Evolutionary conservation across 1,284 basidiomycete species (phyloP).

Genomic region (Cryptococcus depauperatus): DNA sequence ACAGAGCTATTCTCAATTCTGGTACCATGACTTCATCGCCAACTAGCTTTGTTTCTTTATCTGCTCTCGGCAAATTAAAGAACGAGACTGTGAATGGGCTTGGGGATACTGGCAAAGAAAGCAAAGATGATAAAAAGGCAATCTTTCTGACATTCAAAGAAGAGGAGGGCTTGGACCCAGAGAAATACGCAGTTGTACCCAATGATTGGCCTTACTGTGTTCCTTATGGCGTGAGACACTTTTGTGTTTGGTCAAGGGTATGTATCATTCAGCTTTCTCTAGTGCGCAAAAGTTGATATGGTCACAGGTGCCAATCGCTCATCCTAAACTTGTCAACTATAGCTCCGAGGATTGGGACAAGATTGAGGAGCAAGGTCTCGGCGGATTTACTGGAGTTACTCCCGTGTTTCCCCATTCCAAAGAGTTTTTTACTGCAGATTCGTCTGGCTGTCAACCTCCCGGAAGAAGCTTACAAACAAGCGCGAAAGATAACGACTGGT

Average conservation of each 20-base stretch:
- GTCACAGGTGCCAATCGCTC: constrained; percentile 37
- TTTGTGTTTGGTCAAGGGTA: constrained; percentile 41
- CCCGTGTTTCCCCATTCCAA: too few species aligned
- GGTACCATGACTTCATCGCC: constrained; percentile 24
- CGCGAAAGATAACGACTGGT: constrained; percentile 26
- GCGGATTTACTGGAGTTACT: constrained; percentile 39
- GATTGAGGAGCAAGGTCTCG: constrained; percentile 35
- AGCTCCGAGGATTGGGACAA: constrained; percentile 29
- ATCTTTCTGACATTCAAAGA: too few species aligned
- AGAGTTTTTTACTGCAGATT: too few species aligned
- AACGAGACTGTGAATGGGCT: background rate
- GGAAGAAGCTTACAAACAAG: background rate
- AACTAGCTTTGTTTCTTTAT: constrained; percentile 24
- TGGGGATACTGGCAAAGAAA: constrained; percentile 1
- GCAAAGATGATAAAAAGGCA: background rate
- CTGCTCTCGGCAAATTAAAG: constrained; percentile 9
- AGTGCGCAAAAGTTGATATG: background rate
- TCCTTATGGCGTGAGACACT: constrained; percentile 40
- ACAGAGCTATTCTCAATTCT: too few species aligned
- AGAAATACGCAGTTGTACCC: constrained; percentile 35
- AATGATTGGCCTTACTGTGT: constrained; percentile 46
- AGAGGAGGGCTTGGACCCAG: constrained; percentile 25
- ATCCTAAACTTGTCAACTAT: constrained; percentile 34
- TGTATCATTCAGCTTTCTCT: constrained; percentile 6
- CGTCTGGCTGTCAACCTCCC: constrained; percentile 4